Evolutionary conservation across 2,329 filamentous ascomycete species (phyloP).

Genomic region (Aspergillus tubingensis): DNA sequence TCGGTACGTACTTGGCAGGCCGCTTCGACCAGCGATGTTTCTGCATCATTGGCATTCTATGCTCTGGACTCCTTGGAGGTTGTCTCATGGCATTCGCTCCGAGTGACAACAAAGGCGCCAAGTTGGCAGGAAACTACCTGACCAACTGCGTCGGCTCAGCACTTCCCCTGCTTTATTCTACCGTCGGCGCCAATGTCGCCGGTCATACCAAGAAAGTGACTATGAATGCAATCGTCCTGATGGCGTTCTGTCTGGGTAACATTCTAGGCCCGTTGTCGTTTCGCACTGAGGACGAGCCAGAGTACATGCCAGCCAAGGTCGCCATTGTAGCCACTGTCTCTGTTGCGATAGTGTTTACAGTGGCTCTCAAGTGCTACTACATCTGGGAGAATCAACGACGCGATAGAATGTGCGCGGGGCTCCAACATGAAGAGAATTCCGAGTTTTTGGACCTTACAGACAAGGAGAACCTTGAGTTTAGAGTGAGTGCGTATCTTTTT

Average conservation of each 20-base stretch:
- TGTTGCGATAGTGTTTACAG: constrained; percentile 30
- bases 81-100: constrained; percentile 43
- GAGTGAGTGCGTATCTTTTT: constrained; percentile 12
- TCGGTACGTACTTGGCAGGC: constrained; percentile 39
- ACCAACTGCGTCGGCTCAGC: constrained; percentile 42
- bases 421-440: constrained; percentile 25
- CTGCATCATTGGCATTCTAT: constrained; percentile 42
- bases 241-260: constrained; percentile 47
- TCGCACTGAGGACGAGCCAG: constrained; percentile 44
- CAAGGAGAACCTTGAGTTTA: constrained; percentile 32
- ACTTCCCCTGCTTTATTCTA: constrained; percentile 43
- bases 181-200: constrained; percentile 48
- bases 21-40: constrained; percentile 44
- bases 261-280: constrained; percentile 51
- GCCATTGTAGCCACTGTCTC: constrained; percentile 39
- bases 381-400: constrained; percentile 34
- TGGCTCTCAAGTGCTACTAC: constrained; percentile 29
- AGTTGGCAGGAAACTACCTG: constrained; percentile 47
- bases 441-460: constrained; percentile 39
- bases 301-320: constrained; percentile 44
- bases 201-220: constrained; percentile 55
- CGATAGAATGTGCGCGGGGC: constrained; percentile 22
- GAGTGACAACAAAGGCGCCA: constrained; percentile 39
- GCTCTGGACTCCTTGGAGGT: constrained; percentile 46
- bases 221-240: constrained; percentile 49